These are phyloP conservation scores for Jackrogersella minutella DNA, from an alignment of 495 filamentous ascomycete genomes.

Conservation along the genomic window DNA sequence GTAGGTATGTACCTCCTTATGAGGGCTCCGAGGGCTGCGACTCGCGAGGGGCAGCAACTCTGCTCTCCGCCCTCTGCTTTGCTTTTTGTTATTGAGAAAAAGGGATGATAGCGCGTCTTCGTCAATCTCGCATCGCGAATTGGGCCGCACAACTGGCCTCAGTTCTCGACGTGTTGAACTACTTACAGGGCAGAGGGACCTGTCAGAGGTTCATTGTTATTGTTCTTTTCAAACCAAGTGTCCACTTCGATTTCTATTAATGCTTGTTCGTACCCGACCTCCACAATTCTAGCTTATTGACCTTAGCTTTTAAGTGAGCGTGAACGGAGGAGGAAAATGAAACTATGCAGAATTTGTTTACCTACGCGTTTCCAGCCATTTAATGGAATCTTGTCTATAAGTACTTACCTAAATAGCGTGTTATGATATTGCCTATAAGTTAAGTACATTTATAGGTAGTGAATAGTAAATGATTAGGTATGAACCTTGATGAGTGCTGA, in stretches of 20 bases:
- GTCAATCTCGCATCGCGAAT: constrained; percentile 30
- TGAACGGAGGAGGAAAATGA: constrained; percentile 11
- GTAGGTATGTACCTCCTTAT: constrained; percentile 9
- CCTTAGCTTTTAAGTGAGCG: neutral
- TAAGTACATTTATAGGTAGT: no score
- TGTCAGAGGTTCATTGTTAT: constrained; percentile 30
- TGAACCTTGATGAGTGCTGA: no score
- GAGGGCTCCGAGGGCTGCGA: constrained; percentile 5
- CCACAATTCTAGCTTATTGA: constrained; percentile 22
- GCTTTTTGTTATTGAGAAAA: constrained; percentile 2
- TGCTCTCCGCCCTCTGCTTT: no score
- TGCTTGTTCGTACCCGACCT: constrained; percentile 22
- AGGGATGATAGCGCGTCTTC: constrained; percentile 27
- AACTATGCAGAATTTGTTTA: constrained; percentile 23
- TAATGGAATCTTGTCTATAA: constrained; percentile 2
- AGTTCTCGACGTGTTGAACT: constrained; percentile 36
- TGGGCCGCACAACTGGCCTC: constrained; percentile 30
- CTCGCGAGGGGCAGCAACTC: constrained; percentile 16
- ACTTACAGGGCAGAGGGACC: constrained; percentile 28
- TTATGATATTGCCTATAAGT: neutral
- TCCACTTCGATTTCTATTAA: constrained; percentile 3
- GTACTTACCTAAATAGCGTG: neutral
- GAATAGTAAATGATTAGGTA: no score
- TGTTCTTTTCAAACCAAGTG: constrained; percentile 25
- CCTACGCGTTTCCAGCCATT: constrained; percentile 35